Conservation (phyloP, 768 basidiomycete species). For the Mycena sanguinolenta region DNA sequence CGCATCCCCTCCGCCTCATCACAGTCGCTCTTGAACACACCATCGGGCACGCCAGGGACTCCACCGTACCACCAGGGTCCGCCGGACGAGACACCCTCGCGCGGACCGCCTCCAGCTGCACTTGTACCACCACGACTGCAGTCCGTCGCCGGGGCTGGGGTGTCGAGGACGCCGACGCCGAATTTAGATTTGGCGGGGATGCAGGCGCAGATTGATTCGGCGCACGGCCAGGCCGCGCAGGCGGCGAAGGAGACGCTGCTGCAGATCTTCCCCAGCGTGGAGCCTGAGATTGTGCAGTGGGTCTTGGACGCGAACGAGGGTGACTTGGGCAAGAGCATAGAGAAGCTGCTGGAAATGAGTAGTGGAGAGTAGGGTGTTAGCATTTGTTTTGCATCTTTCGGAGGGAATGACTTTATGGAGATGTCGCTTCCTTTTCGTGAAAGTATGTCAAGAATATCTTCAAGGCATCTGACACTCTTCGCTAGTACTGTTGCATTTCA, state of each 20-base stretch:
- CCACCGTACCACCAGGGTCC: slow-evolving; percentile 44
- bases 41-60: slow-evolving; percentile 50
- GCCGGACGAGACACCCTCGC: slow-evolving; percentile 67
- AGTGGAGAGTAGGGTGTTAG: slow-evolving; percentile 50
- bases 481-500: too few relatives aligned
- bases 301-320: slow-evolving; percentile 92
- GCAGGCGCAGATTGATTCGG: slow-evolving; percentile 83
- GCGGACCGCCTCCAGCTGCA: slow-evolving; percentile 44
- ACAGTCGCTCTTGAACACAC: slow-evolving; percentile 40
- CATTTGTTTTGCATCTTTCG: not conserved
- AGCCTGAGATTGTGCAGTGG: slow-evolving; percentile 87
- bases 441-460: too few relatives aligned
- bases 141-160: slow-evolving; percentile 53
- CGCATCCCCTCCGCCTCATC: slow-evolving; percentile 53
- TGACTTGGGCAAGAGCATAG: slow-evolving; percentile 92
- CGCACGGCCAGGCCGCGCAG: slow-evolving; percentile 78
- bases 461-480: too few relatives aligned
- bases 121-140: slow-evolving; percentile 63
- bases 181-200: slow-evolving; percentile 77
- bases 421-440: too few relatives aligned
- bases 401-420: not conserved
- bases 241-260: slow-evolving; percentile 82
- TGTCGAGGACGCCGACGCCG: slow-evolving; percentile 80
- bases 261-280: slow-evolving; percentile 91
- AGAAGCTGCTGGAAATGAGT: slow-evolving; percentile 84